Base-by-base conservation (phyloP, 495 filamentous ascomycete species). In the Tricharina praecox region DNA sequence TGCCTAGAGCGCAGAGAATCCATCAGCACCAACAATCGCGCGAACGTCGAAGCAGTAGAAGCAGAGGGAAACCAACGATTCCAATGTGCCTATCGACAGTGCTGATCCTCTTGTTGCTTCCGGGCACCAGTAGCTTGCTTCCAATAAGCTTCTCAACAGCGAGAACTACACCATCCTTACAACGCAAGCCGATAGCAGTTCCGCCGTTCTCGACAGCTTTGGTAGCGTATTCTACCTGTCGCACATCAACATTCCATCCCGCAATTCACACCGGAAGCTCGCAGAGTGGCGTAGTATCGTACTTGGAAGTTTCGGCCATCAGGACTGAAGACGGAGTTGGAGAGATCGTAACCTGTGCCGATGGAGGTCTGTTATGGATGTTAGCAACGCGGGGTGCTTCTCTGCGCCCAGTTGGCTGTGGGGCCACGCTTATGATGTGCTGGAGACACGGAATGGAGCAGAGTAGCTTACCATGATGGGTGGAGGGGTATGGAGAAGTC, bases 201-300 rank as follows among this genome's bases (percentile, higher is more conserved):
- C 90, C 88, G 50, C 92, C 90, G 61, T 93, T 96, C 70, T 97
- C 90, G 42, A 97, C 90, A 50, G 90, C 90, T 71, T 97, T 97
- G 48, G 90, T 78, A 49, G 90, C 90, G 67, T 97, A 97, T 72
- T 97, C 90, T 63, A 96, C 90, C 68, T 97, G 88, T 64, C 93
- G 13, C 30, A 53, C n/a, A 21, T 48, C 35, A 48, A 23, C 45
- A 26, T 39, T 33, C 48, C 41, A 54, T 41, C 40, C n/a, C 23
- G 44, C 56, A 48, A 43, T 16, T 44, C 16, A 21, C n/a, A 45
- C 30, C 20, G 18, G 15, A 28, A 40, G 46, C 32, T 16, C 47
- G 20, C 16, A n/a, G 42, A 23, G 33, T 32, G 37, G 45, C 34
- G 38, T 37, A 36, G 34, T 18, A 20, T 44, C 33, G 45, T 65